These are phyloP conservation scores for Chlorella variabilis DNA, from an alignment of 163 green algal species.

Conservation along the genomic window DNA sequence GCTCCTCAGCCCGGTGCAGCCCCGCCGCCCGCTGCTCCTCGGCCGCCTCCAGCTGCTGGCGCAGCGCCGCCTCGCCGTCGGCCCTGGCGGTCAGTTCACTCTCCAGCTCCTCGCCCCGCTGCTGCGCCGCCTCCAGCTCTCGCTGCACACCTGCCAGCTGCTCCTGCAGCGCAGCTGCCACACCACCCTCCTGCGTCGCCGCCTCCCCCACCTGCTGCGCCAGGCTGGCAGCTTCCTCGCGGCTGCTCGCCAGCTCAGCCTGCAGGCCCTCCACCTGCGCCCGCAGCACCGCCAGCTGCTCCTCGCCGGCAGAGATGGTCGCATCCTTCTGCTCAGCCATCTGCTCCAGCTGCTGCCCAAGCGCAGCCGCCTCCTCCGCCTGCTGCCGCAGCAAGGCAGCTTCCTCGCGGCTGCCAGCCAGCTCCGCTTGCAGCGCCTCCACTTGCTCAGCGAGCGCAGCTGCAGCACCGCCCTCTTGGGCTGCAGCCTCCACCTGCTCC, in stretches of 20 bases:
- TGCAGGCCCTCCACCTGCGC: background rate
- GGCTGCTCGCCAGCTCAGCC: background rate
- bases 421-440: background rate
- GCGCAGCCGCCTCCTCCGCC: background rate
- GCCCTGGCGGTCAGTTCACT: slow-evolving; percentile 6
- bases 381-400: background rate
- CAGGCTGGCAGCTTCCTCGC: background rate
- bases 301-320: background rate
- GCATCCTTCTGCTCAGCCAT: background rate
- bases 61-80: background rate
- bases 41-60: background rate
- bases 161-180: background rate
- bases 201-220: background rate
- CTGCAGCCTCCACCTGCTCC: background rate
- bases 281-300: background rate
- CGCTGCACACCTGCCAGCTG: background rate
- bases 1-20: background rate
- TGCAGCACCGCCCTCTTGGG: background rate
- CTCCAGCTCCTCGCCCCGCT: slow-evolving; percentile 15
- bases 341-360: background rate
- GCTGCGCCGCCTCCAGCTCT: background rate
- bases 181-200: background rate
- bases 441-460: no score
- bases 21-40: background rate
- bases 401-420: background rate